phyloP scores from a whole-genome alignment of 1,284 basidiomycete species.

The Sanghuangporus sanghuang region DNA sequence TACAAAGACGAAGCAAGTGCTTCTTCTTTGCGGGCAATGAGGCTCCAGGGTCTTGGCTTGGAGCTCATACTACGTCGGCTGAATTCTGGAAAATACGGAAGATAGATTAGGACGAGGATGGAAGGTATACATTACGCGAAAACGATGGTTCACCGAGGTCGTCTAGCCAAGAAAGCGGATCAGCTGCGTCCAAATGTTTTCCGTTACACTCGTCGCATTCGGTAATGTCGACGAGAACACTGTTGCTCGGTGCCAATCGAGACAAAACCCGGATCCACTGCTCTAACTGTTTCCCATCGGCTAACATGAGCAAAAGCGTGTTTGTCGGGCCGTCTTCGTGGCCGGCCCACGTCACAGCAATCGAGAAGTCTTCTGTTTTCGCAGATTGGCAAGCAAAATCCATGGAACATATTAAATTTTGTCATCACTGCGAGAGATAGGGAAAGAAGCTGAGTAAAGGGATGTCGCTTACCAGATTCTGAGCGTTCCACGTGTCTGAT shows the following conservation, averaged over 20 bases:
- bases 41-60: slow-evolving; percentile 14
- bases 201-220: neutral
- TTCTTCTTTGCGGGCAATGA: slow-evolving; percentile 10
- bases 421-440: too few species aligned
- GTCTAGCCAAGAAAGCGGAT: slow-evolving; percentile 2
- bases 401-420: too few species aligned
- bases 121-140: neutral
- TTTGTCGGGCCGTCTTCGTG: neutral
- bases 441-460: neutral
- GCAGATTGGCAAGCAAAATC: too few species aligned
- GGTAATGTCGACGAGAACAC: neutral
- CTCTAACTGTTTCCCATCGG: slow-evolving; percentile 1
- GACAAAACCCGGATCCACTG: slow-evolving; percentile 4
- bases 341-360: neutral
- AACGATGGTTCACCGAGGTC: slow-evolving; percentile 1
- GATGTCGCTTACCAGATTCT: neutral
- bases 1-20: slow-evolving; percentile 9
- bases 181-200: neutral
- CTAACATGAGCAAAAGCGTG: neutral
- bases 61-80: neutral
- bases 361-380: neutral
- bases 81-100: neutral
- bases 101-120: neutral
- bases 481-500: neutral
- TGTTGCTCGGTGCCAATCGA: neutral